Evolutionary conservation across 495 filamentous ascomycete genomes (phyloP).

Genomic region (Rostrohypoxylon terebratum): DNA sequence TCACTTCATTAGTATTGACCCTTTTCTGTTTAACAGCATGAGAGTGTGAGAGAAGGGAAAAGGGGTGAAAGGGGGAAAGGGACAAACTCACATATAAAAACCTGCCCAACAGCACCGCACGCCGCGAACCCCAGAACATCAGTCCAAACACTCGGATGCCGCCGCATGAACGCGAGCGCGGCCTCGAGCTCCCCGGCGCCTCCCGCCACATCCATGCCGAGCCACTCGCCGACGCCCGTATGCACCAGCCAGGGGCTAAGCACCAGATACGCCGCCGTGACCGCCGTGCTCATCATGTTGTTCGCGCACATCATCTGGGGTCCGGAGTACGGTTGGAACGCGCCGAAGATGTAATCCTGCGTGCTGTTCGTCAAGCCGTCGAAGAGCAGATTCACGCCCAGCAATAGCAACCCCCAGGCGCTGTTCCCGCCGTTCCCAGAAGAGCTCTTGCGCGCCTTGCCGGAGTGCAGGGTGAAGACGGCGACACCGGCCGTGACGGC

Average conservation of each 20-base stretch:
- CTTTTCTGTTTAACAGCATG: too few species aligned
- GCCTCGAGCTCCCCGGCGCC: conserved; percentile 75
- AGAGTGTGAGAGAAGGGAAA: not conserved
- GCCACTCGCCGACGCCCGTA: conserved; percentile 71
- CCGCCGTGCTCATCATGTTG: conserved; percentile 80
- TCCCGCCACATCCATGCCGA: conserved; percentile 73
- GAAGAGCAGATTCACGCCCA: conserved; percentile 92
- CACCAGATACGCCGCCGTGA: conserved; percentile 81
- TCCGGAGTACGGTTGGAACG: conserved; percentile 81
- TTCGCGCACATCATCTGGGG: conserved; percentile 99
- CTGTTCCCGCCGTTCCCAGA: conserved; percentile 63
- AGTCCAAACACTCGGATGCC: conserved; percentile 80
- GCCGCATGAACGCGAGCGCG: conserved; percentile 81
- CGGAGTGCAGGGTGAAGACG: conserved; percentile 90
- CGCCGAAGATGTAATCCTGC: conserved; percentile 92
- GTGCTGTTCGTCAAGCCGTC: conserved; percentile 96
- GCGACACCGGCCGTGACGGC: conserved; percentile 93
- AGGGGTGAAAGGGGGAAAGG: conserved; percentile 8
- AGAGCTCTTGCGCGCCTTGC: conserved; percentile 67
- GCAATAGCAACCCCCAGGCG: conserved; percentile 81
- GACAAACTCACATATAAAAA: conserved; percentile 83
- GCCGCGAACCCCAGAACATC: conserved; percentile 90
- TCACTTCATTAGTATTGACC: conserved; percentile 24
- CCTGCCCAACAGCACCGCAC: conserved; percentile 94
- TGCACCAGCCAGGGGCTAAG: conserved; percentile 80